Evolutionary conservation across 2,329 filamentous ascomycete genomes (phyloP), one percentile per base, ranked within the genome.

Genomic region (Arthrocladium fulminans): DNA sequence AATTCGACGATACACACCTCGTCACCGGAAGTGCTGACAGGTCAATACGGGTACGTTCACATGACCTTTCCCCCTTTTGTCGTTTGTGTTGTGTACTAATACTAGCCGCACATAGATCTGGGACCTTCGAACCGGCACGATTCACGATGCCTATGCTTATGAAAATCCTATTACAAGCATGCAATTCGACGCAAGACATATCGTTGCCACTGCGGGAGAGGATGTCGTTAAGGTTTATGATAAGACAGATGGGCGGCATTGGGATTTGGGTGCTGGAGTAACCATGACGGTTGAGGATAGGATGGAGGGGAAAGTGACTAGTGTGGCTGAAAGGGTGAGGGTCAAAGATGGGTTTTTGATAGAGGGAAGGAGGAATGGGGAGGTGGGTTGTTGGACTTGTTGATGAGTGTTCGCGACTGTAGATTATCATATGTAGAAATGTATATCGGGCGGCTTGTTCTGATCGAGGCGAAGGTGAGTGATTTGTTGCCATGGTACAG

Each of bases 211-310:
- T 2, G 88, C 88, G 0, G 86, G 89, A 35, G 92, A 97, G 66
- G 83, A 88, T 60, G 88, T 97, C 20, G 89, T 92, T 59, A 98
- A 98, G 70, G 85, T 98, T 51, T 98, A 97, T 70, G 92, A 98
- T 71, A 97, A 97, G 75, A 83, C 88, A 2, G 92, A 98, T 63
- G 88, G 88, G 34, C 75, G 87, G 52, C 92, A 97, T 67, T 98
- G 92, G 92, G 88, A 95, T 65, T 96, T 89, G 67, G 92, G 92
- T 46, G 83, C 88, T 2, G 90, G 89, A 29, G 80, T 85, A 41
- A 76, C 74, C 2, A 45, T 47, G 6, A 51, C 34, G 5, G 54
- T 56, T 3, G 65, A 69, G 9, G 82, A 82, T 51, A 79, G 81
- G 17, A 81, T 84, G 45, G 76, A 80, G 49, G 79, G 76, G 10